Conservation (phyloP, 2,329 filamentous ascomycete genomes). For the Neurospora sp. region DNA sequence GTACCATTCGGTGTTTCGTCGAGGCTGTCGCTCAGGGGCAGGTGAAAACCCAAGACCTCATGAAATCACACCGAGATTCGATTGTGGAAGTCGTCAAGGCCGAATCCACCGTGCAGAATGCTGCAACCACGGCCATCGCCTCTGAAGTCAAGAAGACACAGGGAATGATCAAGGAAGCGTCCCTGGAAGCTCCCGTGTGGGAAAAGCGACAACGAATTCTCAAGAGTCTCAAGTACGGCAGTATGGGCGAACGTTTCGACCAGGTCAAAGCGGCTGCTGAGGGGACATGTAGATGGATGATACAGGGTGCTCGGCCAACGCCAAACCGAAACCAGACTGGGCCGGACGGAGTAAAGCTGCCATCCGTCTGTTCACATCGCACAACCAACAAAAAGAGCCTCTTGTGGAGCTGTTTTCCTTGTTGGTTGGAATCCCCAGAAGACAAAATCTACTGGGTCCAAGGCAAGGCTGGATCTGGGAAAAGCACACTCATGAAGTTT, state of each 20-base stretch:
- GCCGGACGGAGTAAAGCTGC: not conserved
- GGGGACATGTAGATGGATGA: constrained; percentile 7
- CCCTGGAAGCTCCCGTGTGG: not conserved
- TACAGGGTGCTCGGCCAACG: not conserved
- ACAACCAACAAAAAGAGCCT: not conserved
- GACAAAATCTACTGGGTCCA: constrained; percentile 7
- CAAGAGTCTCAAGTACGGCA: constrained; percentile 3
- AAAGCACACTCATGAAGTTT: constrained; percentile 10
- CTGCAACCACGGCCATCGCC: not conserved
- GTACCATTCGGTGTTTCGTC: not conserved
- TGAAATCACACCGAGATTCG: not conserved
- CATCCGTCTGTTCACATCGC: not conserved
- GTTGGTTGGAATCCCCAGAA: constrained; percentile 4
- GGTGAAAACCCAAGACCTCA: not conserved
- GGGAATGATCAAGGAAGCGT: not conserved
- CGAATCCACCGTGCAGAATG: not conserved
- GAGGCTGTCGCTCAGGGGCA: no score
- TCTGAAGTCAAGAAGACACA: not conserved
- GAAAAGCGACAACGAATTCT: constrained; percentile 3
- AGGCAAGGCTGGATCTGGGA: constrained; percentile 9
- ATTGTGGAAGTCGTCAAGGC: not conserved
- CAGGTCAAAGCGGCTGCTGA: not conserved
- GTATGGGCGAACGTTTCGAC: constrained; percentile 2
- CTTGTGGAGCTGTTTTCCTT: constrained; percentile 5
- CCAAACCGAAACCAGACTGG: no score